Percentiles rank a stretch among this genome's conserved stretches.
These are phyloP conservation scores for Leishmania arabica DNA, from an alignment of 208 protist genomes.

Conservation along the genomic window DNA sequence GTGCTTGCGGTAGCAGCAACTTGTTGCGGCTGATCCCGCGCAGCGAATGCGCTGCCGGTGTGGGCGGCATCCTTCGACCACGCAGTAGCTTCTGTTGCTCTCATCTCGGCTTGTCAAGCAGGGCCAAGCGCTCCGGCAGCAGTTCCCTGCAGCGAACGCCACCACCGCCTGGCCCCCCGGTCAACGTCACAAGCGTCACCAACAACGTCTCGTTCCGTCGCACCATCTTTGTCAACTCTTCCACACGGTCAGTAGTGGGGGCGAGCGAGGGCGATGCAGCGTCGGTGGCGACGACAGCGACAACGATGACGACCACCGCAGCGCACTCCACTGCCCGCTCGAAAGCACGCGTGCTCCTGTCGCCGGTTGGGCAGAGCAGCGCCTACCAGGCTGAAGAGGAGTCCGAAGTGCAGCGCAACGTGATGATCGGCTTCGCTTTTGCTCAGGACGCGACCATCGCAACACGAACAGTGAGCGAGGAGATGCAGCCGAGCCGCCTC, in stretches of 20 bases:
- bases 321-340: conserved; percentile 10
- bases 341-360: not conserved
- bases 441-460: not conserved
- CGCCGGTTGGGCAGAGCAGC: conserved; percentile 2
- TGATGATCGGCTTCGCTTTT: not conserved
- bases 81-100: not conserved
- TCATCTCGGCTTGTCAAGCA: not conserved
- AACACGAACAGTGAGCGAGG: not conserved
- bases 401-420: not conserved
- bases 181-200: not conserved
- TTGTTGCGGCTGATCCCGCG: not conserved
- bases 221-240: not conserved
- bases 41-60: not conserved
- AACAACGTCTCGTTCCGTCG: not conserved
- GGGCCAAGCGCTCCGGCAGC: not conserved
- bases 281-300: not conserved
- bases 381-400: not conserved
- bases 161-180: not conserved
- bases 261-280: not conserved
- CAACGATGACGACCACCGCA: conserved; percentile 16
- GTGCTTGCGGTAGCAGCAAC: not conserved
- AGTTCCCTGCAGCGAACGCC: not conserved
- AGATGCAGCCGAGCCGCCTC: not conserved
- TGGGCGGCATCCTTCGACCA: not conserved
- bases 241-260: not conserved